A percentile compares a stretch with the other conserved stretches of the same genome.
These are phyloP conservation scores for Myxozyma sirexii DNA, from an alignment of 805 yeast genomes.

Conservation along the genomic window DNA sequence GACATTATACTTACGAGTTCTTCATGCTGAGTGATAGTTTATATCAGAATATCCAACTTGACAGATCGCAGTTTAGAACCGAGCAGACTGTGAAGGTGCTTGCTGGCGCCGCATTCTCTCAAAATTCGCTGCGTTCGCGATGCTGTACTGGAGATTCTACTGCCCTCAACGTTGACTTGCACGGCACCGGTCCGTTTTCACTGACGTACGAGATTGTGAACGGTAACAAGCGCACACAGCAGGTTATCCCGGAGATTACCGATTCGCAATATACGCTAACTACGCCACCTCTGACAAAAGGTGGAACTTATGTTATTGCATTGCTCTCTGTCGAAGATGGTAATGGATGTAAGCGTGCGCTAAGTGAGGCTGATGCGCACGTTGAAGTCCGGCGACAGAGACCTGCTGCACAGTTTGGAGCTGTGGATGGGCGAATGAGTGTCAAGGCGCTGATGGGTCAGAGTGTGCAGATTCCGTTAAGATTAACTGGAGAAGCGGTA, in stretches of 20 bases:
- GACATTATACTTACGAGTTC: conserved; percentile 76
- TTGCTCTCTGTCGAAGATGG: conserved; percentile 70
- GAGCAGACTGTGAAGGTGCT: conserved; percentile 44
- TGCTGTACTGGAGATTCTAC: conserved; percentile 55
- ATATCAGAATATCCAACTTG: conserved; percentile 47
- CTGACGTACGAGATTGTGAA: conserved; percentile 70
- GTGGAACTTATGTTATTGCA: conserved; percentile 73
- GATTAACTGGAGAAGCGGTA: conserved; percentile 55
- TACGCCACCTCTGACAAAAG: conserved; percentile 59
- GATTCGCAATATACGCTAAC: conserved; percentile 47
- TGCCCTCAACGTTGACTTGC: conserved; percentile 58
- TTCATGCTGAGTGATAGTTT: conserved; percentile 64
- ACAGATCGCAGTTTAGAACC: conserved; percentile 32
- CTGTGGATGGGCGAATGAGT: conserved; percentile 43
- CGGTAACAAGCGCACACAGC: conserved; percentile 51
- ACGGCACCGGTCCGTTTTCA: conserved; percentile 80
- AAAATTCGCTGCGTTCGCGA: conserved; percentile 33
- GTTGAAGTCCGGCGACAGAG: conserved; percentile 71
- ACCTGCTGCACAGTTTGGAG: conserved; percentile 59
- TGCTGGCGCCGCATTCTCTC: conserved; percentile 46
- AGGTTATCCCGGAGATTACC: conserved; percentile 48
- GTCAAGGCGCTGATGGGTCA: conserved; percentile 56
- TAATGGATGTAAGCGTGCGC: conserved; percentile 75
- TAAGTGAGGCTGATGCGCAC: conserved; percentile 63
- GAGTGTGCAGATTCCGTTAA: conserved; percentile 58